Conservation (phyloP, 768 basidiomycete species). For the Porpolomopsis calyptriformis region DNA sequence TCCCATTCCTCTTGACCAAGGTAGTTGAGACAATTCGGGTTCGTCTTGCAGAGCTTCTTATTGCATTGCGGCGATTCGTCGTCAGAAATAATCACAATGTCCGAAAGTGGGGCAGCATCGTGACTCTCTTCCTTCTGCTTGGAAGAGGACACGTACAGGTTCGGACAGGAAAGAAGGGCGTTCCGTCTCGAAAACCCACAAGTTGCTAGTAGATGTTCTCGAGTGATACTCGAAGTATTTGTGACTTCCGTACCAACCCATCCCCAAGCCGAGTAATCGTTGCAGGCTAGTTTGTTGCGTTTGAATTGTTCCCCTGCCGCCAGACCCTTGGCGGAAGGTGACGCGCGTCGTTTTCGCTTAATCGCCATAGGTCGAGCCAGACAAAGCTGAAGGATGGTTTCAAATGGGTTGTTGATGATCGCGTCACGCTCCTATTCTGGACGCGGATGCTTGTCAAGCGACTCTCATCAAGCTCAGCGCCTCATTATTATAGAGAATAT, state of each 20-base stretch:
- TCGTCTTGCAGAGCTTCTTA: slow-evolving; percentile 57
- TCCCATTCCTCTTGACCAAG: slow-evolving; percentile 80
- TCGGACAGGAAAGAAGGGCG: slow-evolving; percentile 42
- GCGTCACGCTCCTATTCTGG: too few species aligned
- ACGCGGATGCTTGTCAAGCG: too few species aligned
- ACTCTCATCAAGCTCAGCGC: too few species aligned
- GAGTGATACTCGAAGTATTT: slow-evolving; percentile 47
- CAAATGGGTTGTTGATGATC: too few species aligned
- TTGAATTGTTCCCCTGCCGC: slow-evolving; percentile 54
- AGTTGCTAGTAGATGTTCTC: slow-evolving; percentile 52
- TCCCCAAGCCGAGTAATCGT: slow-evolving; percentile 50
- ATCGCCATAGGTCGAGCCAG: slow-evolving; percentile 31
- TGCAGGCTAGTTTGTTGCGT: slow-evolving; percentile 39
- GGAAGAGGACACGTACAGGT: slow-evolving; percentile 31
- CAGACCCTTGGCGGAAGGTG: slow-evolving; percentile 39
- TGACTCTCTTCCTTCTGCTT: slow-evolving; percentile 22
- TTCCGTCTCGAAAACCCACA: slow-evolving; percentile 55
- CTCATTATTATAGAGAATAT: too few species aligned
- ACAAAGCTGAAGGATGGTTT: slow-evolving; percentile 10
- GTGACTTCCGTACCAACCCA: slow-evolving; percentile 69
- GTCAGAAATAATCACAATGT: slow-evolving; percentile 62
- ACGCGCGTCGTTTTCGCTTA: slow-evolving; percentile 49
- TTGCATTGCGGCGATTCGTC: slow-evolving; percentile 48
- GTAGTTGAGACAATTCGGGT: slow-evolving; percentile 82
- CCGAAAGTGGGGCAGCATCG: slow-evolving; percentile 44